A percentile compares a stretch with the other conserved stretches of the same genome.
These are phyloP conservation scores for Fusarium guadeloupense DNA, from an alignment of 2,329 filamentous ascomycete genomes.

Conservation along the genomic window DNA sequence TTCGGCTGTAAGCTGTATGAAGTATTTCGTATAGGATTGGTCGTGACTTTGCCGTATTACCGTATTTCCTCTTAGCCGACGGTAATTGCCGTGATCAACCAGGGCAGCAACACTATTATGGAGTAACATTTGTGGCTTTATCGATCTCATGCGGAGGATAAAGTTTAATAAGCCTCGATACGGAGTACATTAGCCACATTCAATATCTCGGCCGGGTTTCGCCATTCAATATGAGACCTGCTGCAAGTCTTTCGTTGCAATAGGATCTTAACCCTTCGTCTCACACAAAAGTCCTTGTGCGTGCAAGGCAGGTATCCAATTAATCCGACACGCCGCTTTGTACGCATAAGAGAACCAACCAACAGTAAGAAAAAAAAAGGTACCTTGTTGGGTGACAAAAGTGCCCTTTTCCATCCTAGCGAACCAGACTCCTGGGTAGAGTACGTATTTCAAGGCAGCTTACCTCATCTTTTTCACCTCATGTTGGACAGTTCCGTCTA, in stretches of 20 bases:
- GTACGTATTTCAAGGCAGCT: slow-evolving; percentile 22
- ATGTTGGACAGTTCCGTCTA: background rate
- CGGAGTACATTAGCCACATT: slow-evolving; percentile 19
- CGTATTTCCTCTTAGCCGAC: slow-evolving; percentile 6
- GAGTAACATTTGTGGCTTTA: too few species aligned
- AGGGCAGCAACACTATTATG: background rate
- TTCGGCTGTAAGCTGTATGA: too few species aligned
- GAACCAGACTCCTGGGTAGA: slow-evolving; percentile 30
- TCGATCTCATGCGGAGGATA: slow-evolving; percentile 1
- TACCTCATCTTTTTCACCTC: slow-evolving; percentile 24
- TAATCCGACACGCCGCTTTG: slow-evolving; percentile 16
- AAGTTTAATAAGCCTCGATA: slow-evolving; percentile 25
- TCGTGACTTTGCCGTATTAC: slow-evolving; percentile 6
- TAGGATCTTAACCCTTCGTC: background rate
- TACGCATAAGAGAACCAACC: slow-evolving; percentile 3
- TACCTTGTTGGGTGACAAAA: slow-evolving; percentile 19
- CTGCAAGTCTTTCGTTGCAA: slow-evolving; percentile 20
- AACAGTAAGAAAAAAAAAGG: background rate
- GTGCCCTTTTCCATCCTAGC: slow-evolving; percentile 9
- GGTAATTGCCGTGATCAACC: slow-evolving; percentile 10
- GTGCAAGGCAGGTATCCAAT: background rate
- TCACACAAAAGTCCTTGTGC: slow-evolving; percentile 20
- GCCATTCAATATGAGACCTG: slow-evolving; percentile 18
- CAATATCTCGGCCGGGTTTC: slow-evolving; percentile 34
- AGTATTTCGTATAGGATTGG: slow-evolving; percentile 17